phyloP scores from a whole-genome alignment of 371 early-diverging fungal genomes.

The Mortierella sp. region DNA sequence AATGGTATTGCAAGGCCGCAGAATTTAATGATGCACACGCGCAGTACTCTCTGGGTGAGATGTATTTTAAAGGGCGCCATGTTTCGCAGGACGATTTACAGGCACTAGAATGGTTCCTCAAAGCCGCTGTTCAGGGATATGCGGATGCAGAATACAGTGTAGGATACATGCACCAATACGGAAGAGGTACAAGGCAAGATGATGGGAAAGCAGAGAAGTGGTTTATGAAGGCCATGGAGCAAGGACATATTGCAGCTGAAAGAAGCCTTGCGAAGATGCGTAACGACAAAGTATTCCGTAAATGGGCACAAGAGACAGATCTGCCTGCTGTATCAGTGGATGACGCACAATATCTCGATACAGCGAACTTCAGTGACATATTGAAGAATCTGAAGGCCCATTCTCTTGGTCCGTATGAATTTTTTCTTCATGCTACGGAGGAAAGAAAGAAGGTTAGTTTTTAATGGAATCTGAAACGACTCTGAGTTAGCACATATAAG shows the following conservation, averaged over 20 bases:
- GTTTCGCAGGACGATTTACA: slow-evolving; percentile 6
- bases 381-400: neutral
- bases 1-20: slow-evolving; percentile 17
- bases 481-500: neutral
- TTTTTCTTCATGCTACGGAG: neutral
- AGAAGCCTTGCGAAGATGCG: slow-evolving; percentile 13
- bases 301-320: neutral
- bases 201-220: slow-evolving; percentile 16
- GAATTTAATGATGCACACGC: slow-evolving; percentile 7
- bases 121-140: slow-evolving; percentile 19
- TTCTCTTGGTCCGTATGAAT: neutral
- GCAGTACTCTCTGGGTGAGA: slow-evolving; percentile 15
- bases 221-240: slow-evolving; percentile 10
- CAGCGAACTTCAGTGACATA: neutral
- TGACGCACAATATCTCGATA: neutral
- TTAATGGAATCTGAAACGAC: neutral
- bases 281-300: neutral
- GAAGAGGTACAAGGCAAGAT: neutral
- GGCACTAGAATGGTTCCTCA: slow-evolving; percentile 16
- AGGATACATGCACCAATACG: slow-evolving; percentile 21
- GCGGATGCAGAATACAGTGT: slow-evolving; percentile 11
- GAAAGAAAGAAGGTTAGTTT: neutral
- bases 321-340: slow-evolving; percentile 1
- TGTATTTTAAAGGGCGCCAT: slow-evolving; percentile 9
- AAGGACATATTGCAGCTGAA: slow-evolving; percentile 10